Percentiles rank a stretch among this genome's conserved stretches.
Evolutionary conservation across 768 basidiomycete genomes (phyloP).

Genomic region (Russula brevipes): DNA sequence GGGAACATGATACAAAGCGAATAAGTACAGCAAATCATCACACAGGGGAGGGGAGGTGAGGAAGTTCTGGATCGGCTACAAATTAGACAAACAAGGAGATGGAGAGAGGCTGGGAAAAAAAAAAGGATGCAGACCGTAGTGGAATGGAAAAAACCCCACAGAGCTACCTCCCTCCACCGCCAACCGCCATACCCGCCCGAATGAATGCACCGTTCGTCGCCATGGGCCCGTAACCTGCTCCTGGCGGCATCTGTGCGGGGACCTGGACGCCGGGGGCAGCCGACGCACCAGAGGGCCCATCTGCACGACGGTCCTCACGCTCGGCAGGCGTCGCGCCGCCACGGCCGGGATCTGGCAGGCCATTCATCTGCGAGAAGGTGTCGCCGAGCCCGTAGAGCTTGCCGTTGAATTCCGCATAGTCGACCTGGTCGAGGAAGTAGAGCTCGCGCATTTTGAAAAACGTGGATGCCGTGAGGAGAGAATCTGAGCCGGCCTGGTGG

Average conservation of each 20-base stretch:
- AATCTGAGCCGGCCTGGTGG: conserved; percentile 97
- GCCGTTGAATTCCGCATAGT: conserved; percentile 76
- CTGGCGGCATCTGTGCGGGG: conserved; percentile 21
- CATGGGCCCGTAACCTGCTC: conserved; percentile 24
- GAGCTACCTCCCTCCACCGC: conserved; percentile 21
- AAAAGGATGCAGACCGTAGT: conserved; percentile 18
- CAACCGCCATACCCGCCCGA: conserved; percentile 23
- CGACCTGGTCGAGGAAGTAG: conserved; percentile 88
- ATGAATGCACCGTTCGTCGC: conserved; percentile 24
- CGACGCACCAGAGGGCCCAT: conserved; percentile 50
- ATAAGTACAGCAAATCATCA: conserved; percentile 35
- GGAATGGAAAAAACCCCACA: background rate
- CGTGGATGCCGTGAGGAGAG: conserved; percentile 83
- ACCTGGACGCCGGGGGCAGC: conserved; percentile 27
- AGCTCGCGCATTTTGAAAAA: conserved; percentile 95
- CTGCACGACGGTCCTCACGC: conserved; percentile 59
- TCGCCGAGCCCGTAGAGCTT: conserved; percentile 81
- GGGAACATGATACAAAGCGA: conserved; percentile 30
- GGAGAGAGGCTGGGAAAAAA: background rate
- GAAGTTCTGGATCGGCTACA: conserved; percentile 23
- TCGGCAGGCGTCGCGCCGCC: conserved; percentile 80
- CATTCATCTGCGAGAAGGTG: conserved; percentile 65
- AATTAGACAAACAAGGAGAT: conserved; percentile 10
- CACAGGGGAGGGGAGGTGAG: background rate
- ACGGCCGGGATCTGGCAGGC: conserved; percentile 57